A percentile compares a stretch with the other conserved stretches of the same genome.
Conservation (phyloP, 306 rosid genomes). For the Medicago ruthenica region DNA sequence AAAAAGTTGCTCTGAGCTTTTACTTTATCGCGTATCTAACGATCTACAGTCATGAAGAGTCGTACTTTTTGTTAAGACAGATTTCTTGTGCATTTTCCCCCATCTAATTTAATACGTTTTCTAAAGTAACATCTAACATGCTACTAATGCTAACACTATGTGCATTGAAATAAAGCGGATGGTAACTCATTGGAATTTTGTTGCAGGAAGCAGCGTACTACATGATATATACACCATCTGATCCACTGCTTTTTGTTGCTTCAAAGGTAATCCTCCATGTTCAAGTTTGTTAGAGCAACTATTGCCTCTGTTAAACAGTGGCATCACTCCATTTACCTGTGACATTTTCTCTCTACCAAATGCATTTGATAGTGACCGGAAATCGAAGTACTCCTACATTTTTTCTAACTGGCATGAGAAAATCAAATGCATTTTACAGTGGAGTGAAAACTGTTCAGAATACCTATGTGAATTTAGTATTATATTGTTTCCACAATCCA, state of each 20-base stretch:
- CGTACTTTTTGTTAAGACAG: conserved; percentile 6
- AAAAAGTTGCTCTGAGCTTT: not conserved
- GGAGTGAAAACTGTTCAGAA: conserved; percentile 20
- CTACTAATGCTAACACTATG: conserved; percentile 15
- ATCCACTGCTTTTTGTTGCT: conserved; percentile 72
- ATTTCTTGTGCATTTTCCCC: conserved; percentile 13
- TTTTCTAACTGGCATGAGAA: conserved; percentile 14
- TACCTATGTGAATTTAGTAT: conserved; percentile 23
- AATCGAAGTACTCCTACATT: conserved; percentile 6
- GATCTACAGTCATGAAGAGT: not conserved
- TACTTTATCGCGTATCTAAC: not conserved
- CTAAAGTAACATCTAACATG: conserved; percentile 24
- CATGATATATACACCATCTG: conserved; percentile 91
- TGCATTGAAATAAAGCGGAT: conserved; percentile 3
- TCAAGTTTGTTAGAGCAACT: conserved; percentile 32
- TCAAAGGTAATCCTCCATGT: conserved; percentile 47
- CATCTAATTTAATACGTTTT: not conserved
- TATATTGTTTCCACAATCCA: conserved; percentile 7
- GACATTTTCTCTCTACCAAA: conserved; percentile 7
- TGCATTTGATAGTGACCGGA: conserved; percentile 28
- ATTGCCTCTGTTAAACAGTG: conserved; percentile 16
- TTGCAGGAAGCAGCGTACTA: conserved; percentile 81
- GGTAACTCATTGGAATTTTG: conserved; percentile 40
- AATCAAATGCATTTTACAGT: conserved; percentile 26
- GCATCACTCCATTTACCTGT: conserved; percentile 8